Base-by-base conservation (phyloP, 805 yeast species). In the Hanseniaspora guilliermondii region DNA sequence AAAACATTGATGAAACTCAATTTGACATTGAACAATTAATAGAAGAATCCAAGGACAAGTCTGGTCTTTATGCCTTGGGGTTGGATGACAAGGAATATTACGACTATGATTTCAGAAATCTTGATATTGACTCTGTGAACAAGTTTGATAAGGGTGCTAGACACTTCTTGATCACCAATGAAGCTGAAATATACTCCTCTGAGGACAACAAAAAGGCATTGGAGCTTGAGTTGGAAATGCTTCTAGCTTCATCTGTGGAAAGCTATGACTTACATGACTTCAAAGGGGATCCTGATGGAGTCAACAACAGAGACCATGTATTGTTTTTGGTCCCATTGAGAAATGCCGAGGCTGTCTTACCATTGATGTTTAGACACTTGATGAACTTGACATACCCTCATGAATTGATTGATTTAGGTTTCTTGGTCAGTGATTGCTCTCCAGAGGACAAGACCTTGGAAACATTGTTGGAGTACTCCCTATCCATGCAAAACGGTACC, bases 321-420 rank as follows among this genome's bases (percentile, higher is more conserved):
- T 69, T 87, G 55, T 68, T 87, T 50, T 73, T 83, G 57, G 76
- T 87, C 62, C 96, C 96, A 9, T 69, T 87, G 57, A 73, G 94
- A 67, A 83, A 87, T 62, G 94, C 95, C 0, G 84, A 78, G 61
- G 72, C 76, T 30, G 89, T 85, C 21, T 69, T 87, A 58, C 88
- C 93, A 12, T 72, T 86, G 72, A 87, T 88, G 75, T 86, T 87
- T 70, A 82, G 82, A 62, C 85, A 87, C 68, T 70, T 87, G 68
- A 85, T 84, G 91, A 86, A 87, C 66, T 71, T 87, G 68, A 85
- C 94, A 0, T 87, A 87, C 64, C 87, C 85, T 54, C 96, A 87
- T 64, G 75, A 77, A 24, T 69, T 85, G 58, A 82, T 87, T 53
- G 95, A 87, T 68, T 72, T 85, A 57, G 89, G 88, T 17, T 85